A percentile compares a stretch with the other conserved stretches of the same genome.
Conservation (phyloP, 2,329 filamentous ascomycete genomes). For the Paramyrothecium roridum region DNA sequence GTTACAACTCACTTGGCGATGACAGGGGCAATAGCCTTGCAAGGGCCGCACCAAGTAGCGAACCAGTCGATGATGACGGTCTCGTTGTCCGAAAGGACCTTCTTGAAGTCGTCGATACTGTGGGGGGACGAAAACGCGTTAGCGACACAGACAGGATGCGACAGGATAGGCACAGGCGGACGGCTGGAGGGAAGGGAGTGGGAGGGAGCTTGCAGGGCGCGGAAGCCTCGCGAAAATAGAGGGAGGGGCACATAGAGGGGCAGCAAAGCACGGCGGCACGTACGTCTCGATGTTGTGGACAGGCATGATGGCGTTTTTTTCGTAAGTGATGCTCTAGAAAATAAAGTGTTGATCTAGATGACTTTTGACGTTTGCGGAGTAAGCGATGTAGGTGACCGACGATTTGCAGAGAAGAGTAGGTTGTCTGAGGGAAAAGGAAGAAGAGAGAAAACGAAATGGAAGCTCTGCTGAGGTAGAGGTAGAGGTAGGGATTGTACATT, state of each 20-base stretch:
- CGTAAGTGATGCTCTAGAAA: too few relatives aligned
- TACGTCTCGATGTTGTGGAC: conserved; percentile 37
- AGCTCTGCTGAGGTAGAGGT: too few relatives aligned
- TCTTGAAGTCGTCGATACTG: conserved; percentile 57
- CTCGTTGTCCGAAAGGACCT: conserved; percentile 44
- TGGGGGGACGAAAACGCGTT: neutral
- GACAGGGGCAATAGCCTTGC: conserved; percentile 81
- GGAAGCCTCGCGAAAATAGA: too few relatives aligned
- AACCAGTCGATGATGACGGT: conserved; percentile 79
- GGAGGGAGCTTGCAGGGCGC: too few relatives aligned
- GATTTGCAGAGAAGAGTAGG: too few relatives aligned
- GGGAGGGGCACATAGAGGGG: neutral
- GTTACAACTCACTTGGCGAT: conserved; percentile 36
- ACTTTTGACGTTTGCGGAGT: too few relatives aligned
- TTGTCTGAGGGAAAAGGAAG: too few relatives aligned
- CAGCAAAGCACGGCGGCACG: conserved; percentile 8
- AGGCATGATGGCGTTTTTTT: conserved; percentile 30
- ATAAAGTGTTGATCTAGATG: too few relatives aligned
- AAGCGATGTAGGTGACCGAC: too few relatives aligned
- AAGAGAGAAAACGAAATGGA: too few relatives aligned
- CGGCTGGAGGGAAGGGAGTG: neutral
- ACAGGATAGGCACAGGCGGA: neutral
- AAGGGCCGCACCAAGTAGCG: conserved; percentile 90
- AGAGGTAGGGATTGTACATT: too few relatives aligned
- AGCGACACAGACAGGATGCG: neutral